Evolutionary conservation across 768 basidiomycete genomes (phyloP).

Genomic region (Tremella mesenterica): DNA sequence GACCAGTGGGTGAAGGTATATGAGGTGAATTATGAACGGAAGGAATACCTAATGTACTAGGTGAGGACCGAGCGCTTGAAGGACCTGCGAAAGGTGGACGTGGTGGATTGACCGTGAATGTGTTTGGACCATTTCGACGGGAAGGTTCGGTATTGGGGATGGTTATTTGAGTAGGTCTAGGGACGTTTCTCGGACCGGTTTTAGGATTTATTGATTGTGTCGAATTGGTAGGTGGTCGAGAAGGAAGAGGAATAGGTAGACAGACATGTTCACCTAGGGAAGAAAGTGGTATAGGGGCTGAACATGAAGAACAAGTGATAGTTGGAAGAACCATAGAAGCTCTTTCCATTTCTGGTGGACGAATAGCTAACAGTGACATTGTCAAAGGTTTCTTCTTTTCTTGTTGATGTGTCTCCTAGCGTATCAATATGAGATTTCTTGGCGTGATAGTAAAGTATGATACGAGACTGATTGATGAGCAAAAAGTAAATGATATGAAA

Average conservation of each 20-base stretch:
- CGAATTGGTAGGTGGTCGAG: conserved; percentile 5
- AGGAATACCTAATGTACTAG: conserved; percentile 7
- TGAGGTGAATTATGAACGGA: too few relatives aligned
- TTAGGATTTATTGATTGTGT: too few relatives aligned
- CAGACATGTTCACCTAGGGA: conserved; percentile 75
- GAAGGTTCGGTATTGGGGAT: conserved; percentile 7
- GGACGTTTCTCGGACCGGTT: background rate
- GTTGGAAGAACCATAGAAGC: conserved; percentile 70
- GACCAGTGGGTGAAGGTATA: conserved; percentile 17
- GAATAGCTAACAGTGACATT: conserved; percentile 27
- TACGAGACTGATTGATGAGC: too few relatives aligned
- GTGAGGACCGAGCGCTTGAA: conserved; percentile 17
- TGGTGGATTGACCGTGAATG: conserved; percentile 7
- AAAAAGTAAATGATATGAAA: too few relatives aligned
- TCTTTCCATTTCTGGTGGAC: conserved; percentile 42
- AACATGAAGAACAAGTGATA: conserved; percentile 77
- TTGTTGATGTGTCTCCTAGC: too few relatives aligned
- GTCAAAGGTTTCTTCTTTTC: too few relatives aligned
- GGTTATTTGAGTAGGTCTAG: conserved; percentile 17
- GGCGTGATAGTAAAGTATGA: too few relatives aligned
- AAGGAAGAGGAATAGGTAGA: conserved; percentile 26
- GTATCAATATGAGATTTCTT: too few relatives aligned
- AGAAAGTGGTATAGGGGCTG: conserved; percentile 59
- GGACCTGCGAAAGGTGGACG: conserved; percentile 21
- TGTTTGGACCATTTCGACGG: conserved; percentile 2